Evolutionary conservation across 2,329 filamentous ascomycete genomes (phyloP).

Genomic region (Cordyceps javanica): DNA sequence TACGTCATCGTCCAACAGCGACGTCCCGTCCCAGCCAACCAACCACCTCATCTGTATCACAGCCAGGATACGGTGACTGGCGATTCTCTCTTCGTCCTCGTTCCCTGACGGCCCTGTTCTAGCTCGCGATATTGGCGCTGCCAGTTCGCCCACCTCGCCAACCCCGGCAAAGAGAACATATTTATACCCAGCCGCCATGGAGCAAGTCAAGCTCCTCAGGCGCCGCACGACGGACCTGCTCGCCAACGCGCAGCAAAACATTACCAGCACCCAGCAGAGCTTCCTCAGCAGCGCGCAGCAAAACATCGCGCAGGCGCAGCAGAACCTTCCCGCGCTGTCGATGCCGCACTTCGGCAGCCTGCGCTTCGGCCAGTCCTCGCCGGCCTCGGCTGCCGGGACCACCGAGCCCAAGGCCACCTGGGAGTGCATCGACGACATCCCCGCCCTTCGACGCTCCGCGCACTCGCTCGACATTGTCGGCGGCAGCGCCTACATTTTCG

Average conservation of each 20-base stretch:
- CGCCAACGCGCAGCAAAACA: conserved; percentile 23
- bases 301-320: conserved; percentile 40
- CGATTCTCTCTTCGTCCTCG: not conserved
- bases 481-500: conserved; percentile 61
- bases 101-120: not conserved
- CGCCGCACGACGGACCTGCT: conserved; percentile 50
- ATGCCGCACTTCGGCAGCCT: conserved; percentile 11
- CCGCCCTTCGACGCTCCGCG: conserved; percentile 62
- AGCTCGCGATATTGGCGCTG: not conserved
- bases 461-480: conserved; percentile 60
- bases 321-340: conserved; percentile 37
- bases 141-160: not conserved
- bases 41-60: not conserved
- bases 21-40: not conserved
- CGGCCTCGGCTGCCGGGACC: conserved; percentile 15
- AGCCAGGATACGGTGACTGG: not conserved
- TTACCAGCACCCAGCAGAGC: conserved; percentile 44
- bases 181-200: conserved; percentile 32
- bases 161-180: not conserved
- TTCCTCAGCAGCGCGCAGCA: conserved; percentile 23
- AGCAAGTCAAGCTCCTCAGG: conserved; percentile 46
- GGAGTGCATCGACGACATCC: conserved; percentile 49
- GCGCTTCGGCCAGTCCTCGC: not conserved
- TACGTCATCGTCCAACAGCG: not conserved
- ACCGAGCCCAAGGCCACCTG: conserved; percentile 46